Evolutionary conservation across 768 basidiomycete genomes (phyloP).

Genomic region (Tricholoma sp.): DNA sequence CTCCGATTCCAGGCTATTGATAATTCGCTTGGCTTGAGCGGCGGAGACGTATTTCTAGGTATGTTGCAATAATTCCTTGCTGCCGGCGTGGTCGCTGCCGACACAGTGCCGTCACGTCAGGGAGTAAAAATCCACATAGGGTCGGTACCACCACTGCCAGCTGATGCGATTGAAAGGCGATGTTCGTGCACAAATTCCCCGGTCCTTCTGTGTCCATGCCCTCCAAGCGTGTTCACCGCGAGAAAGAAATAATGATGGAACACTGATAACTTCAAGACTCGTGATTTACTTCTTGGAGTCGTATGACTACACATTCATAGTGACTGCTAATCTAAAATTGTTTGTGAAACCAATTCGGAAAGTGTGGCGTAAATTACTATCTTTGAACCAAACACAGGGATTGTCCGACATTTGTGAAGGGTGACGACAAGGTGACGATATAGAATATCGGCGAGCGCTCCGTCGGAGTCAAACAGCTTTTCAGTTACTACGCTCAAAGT

Average conservation of each 20-base stretch:
- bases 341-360: neutral
- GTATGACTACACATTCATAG: neutral
- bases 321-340: neutral
- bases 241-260: neutral
- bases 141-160: neutral
- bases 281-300: neutral
- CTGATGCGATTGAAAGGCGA: neutral
- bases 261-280: neutral
- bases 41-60: too few species aligned
- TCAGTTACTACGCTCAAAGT: neutral
- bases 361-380: neutral
- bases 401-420: neutral
- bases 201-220: neutral
- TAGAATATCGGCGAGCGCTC: neutral
- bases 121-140: neutral
- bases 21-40: too few species aligned
- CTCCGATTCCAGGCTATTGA: too few species aligned
- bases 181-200: neutral
- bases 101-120: neutral
- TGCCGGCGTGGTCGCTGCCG: too few species aligned
- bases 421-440: neutral
- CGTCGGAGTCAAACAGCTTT: neutral
- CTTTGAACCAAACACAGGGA: neutral
- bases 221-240: neutral
- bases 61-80: too few species aligned